Percentiles rank a stretch among this genome's conserved stretches.
phyloP scores from a whole-genome alignment of 208 protist genomes.

The Leishmania aethiopica region DNA sequence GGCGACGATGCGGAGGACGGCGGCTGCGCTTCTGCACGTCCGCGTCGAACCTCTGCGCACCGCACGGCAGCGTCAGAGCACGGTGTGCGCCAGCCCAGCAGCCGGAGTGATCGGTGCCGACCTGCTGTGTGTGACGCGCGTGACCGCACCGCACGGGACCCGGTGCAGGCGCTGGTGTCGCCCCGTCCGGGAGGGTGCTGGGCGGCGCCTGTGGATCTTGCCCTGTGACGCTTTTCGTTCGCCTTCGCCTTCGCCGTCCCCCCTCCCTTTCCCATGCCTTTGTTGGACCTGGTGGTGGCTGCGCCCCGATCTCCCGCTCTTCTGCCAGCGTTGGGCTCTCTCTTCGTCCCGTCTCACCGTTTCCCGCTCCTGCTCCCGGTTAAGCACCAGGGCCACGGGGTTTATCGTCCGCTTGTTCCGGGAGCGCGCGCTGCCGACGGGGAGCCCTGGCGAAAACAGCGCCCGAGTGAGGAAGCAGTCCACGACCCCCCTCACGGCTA shows the following conservation, averaged over 20 bases:
- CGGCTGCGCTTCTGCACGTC: background rate
- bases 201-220: too few relatives aligned
- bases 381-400: too few relatives aligned
- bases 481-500: background rate
- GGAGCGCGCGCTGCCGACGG: background rate
- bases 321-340: too few relatives aligned
- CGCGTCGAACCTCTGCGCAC: background rate
- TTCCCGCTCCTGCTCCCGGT: too few relatives aligned
- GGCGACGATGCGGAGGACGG: background rate
- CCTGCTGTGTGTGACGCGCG: slow-evolving; percentile 17
- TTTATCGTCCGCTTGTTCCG: too few relatives aligned
- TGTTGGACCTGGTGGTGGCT: background rate
- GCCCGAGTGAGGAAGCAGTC: background rate
- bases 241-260: too few relatives aligned
- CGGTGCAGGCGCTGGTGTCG: slow-evolving; percentile 5
- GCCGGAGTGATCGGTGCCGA: too few relatives aligned
- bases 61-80: background rate
- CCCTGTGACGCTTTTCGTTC: too few relatives aligned
- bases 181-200: background rate
- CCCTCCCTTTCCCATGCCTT: background rate
- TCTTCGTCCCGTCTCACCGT: too few relatives aligned
- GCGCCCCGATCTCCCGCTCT: background rate
- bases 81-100: background rate
- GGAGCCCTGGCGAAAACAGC: background rate
- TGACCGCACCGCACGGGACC: slow-evolving; percentile 5